Conservation (phyloP, 257 asterid species). For the Ligustrum vulgare region DNA sequence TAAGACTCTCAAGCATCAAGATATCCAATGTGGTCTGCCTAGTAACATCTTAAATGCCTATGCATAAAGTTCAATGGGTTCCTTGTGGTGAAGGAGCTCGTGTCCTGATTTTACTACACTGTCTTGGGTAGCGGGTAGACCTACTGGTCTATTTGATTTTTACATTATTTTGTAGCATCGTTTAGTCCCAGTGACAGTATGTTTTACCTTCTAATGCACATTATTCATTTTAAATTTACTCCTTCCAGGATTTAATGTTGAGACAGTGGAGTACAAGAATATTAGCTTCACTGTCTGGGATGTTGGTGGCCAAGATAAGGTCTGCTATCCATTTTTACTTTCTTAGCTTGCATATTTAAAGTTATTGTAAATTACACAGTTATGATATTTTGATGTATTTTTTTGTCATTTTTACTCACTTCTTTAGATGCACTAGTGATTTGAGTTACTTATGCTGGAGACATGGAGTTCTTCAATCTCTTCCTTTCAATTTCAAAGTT, state of each 20-base stretch:
- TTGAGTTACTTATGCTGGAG: neutral
- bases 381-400: neutral
- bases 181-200: neutral
- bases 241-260: conserved; percentile 37
- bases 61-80: neutral
- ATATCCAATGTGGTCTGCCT: neutral
- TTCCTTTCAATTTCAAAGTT: neutral
- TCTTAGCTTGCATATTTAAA: neutral
- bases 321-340: neutral
- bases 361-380: neutral
- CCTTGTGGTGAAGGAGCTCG: neutral
- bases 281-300: conserved; percentile 49
- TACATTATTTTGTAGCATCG: neutral
- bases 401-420: neutral
- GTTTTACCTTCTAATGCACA: neutral
- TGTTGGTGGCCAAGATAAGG: conserved; percentile 48
- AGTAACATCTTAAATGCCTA: neutral
- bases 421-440: neutral
- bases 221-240: neutral
- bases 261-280: conserved; percentile 41
- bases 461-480: neutral
- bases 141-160: neutral
- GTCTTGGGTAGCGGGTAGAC: neutral
- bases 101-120: neutral
- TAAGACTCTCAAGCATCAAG: neutral